Conservation (phyloP, 192 early-diverging fungal genomes). For the Dissophora ornata region DNA sequence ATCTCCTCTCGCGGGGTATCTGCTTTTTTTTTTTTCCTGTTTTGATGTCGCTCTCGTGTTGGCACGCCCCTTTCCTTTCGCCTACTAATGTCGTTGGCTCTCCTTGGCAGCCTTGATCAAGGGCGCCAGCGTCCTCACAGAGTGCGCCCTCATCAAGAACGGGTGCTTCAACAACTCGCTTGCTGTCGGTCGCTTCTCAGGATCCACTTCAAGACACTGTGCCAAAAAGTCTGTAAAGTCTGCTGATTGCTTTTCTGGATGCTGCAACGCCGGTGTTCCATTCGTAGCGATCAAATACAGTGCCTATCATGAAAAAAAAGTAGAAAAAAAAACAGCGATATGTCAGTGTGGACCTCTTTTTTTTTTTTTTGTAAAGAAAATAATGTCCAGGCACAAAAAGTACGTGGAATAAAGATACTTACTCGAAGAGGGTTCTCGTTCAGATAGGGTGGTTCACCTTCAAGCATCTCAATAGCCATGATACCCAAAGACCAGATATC, state of each 20-base stretch:
- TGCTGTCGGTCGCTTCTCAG: slow-evolving; percentile 82
- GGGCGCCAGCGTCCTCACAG: slow-evolving; percentile 82
- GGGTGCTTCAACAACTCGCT: slow-evolving; percentile 85
- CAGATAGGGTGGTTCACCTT: slow-evolving; percentile 97
- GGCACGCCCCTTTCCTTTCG: too few species aligned
- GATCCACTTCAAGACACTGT: slow-evolving; percentile 84
- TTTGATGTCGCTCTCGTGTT: too few species aligned
- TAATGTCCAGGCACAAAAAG: neutral
- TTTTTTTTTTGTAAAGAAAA: too few species aligned
- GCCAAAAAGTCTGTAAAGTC: slow-evolving; percentile 89
- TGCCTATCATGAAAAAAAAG: slow-evolving; percentile 58
- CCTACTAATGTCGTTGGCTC: slow-evolving; percentile 55
- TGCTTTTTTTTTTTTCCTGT: too few species aligned
- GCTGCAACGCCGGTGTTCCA: slow-evolving; percentile 91
- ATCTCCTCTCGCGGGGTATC: too few species aligned
- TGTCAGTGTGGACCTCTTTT: slow-evolving; percentile 1
- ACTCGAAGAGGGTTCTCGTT: slow-evolving; percentile 90
- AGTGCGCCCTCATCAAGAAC: slow-evolving; percentile 86
- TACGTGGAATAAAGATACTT: slow-evolving; percentile 1
- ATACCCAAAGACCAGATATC: slow-evolving; percentile 99
- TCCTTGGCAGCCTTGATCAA: slow-evolving; percentile 81
- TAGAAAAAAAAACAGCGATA: too few species aligned
- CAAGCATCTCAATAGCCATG: slow-evolving; percentile 98
- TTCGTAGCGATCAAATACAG: slow-evolving; percentile 97
- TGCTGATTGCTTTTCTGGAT: slow-evolving; percentile 80